phyloP scores from a whole-genome alignment of 306 rosid genomes.

The Glycyrrhiza uralensis region DNA sequence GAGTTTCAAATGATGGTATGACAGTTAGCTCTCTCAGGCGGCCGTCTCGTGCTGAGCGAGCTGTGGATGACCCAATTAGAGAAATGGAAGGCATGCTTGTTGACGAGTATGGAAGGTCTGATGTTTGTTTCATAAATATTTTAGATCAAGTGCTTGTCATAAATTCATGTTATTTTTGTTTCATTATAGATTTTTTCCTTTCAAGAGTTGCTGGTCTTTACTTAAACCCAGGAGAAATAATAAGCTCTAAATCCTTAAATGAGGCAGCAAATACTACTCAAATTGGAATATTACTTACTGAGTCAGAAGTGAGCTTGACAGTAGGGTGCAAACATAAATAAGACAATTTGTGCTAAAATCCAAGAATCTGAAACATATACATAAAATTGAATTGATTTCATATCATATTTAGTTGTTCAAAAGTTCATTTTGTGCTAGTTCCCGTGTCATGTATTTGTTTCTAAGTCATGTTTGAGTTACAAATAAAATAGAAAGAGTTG shows the following conservation, averaged over 20 bases:
- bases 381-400: background rate
- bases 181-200: background rate
- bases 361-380: background rate
- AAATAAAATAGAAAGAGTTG: background rate
- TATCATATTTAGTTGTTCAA: background rate
- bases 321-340: background rate
- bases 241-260: slow-evolving; percentile 4
- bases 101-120: slow-evolving; percentile 99
- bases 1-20: slow-evolving; percentile 79
- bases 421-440: background rate
- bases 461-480: background rate
- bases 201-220: background rate
- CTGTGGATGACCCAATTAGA: slow-evolving; percentile 95
- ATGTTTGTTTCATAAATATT: background rate
- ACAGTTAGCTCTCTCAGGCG: slow-evolving; percentile 73
- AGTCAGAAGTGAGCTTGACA: background rate
- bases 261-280: background rate
- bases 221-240: background rate
- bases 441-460: background rate
- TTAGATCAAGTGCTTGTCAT: background rate
- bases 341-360: background rate
- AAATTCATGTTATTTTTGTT: background rate
- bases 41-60: slow-evolving; percentile 94
- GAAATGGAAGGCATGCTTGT: slow-evolving; percentile 99
- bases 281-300: background rate